Evolutionary conservation across 257 asterid genomes (phyloP), one percentile per base, ranked within the genome.

Genomic region (Solanum chaucha): DNA sequence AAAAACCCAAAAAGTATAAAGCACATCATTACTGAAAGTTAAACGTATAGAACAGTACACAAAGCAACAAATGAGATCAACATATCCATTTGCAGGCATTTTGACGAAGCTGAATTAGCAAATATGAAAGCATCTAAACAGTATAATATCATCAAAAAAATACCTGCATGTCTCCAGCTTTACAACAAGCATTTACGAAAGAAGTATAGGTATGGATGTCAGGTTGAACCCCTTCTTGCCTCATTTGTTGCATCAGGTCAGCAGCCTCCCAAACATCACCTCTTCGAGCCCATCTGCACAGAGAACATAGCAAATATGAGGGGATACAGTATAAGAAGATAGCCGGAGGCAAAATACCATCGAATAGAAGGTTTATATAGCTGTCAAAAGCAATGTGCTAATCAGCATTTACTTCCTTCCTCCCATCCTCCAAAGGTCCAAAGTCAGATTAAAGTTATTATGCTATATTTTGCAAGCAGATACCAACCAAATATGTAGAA

Each of bases 251-350:
- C 98, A 97, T 95, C 90, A 97, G 84, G 88, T 97, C 99, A 68
- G 99, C 96, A 86, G 99, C 99, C 92, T 97, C 99, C 99, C 99
- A 97, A 86, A 94, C 98, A 89, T 97, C 99, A 86, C 99, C 99
- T 89, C 99, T 92, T 35, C 99, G 97, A 81, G 99, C 99, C 99
- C 99, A 97, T 89, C 99, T 97, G 92, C 89, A 89, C 30, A 36
- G 59, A 74, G 84, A 59, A 44, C 30, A 35, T 44, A 58, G 65
- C 75, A 36, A 78, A 36, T 48, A 28, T 48, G 85, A 81, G 1
- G 1, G 6, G 44, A 78, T 44, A 44, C 65, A 46, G 8, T 6
- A 5, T 5, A 44, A 24, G 22, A 10, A 5, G 24, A 81, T 15
- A 80, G 26, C 26, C 28, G 13, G 59, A 80, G 67, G 67, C 1